Percentiles rank a stretch among this genome's conserved stretches.
Evolutionary conservation across 768 basidiomycete genomes (phyloP).

Genomic region (Mycena capillaripes): DNA sequence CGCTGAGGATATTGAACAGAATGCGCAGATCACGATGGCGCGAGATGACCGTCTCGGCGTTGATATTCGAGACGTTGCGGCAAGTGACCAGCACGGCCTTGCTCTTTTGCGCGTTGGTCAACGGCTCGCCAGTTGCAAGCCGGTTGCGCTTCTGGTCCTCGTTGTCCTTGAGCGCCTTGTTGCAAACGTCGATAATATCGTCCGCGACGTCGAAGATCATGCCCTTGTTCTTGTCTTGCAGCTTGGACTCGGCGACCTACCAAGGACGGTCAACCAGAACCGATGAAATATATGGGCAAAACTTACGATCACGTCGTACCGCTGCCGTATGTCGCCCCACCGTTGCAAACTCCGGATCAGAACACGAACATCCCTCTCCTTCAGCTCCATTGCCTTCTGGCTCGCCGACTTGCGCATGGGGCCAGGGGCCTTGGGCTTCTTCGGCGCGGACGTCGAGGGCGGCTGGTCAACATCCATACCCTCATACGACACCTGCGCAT

Average conservation of each 20-base stretch:
- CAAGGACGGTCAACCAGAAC: constrained; percentile 19
- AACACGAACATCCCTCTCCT: constrained; percentile 96
- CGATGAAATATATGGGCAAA: constrained; percentile 14
- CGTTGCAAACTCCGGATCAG: constrained; percentile 95
- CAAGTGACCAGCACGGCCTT: constrained; percentile 96
- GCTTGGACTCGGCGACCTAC: constrained; percentile 90
- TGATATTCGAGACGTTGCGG: constrained; percentile 92
- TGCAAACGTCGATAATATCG: constrained; percentile 91
- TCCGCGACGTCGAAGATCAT: constrained; percentile 94
- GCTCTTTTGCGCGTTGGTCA: constrained; percentile 95
- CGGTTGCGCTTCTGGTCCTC: constrained; percentile 84
- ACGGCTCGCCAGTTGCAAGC: constrained; percentile 86
- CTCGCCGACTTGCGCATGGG: constrained; percentile 90
- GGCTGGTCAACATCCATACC: constrained; percentile 93
- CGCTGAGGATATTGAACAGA: constrained; percentile 83
- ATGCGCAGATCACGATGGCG: constrained; percentile 91
- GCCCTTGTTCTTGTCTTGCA: constrained; percentile 93
- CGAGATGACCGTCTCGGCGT: constrained; percentile 96
- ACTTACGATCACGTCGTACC: constrained; percentile 95
- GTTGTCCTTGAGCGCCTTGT: constrained; percentile 86
- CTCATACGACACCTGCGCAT: constrained; percentile 90
- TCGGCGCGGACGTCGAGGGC: constrained; percentile 68
- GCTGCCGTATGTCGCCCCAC: constrained; percentile 96
- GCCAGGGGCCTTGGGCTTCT: constrained; percentile 81
- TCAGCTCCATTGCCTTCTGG: constrained; percentile 95